Evolutionary conservation across 768 basidiomycete species (phyloP), one percentile per base, ranked within the genome.

Genomic region (Heimioporus sp.): DNA sequence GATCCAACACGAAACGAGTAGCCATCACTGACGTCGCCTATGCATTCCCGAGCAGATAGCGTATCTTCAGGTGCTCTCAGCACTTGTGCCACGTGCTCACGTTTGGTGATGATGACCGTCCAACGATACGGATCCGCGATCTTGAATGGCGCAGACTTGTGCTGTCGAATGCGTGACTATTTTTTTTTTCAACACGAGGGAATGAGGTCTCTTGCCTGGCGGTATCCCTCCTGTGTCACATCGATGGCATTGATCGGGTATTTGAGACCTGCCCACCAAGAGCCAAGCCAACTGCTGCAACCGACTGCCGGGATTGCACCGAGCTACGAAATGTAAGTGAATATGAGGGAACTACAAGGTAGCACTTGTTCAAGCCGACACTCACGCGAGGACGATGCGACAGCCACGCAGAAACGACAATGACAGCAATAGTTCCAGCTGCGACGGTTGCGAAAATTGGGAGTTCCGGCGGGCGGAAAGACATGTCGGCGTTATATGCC

Each of bases 61-160:
- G 58, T 54, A n/a, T 72, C 69, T 13, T 76, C 73, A 0, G 74
- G 62, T 8, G 73, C 72, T 43, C 64, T 74, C 7, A 66, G 54
- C 8, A 79, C 24, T 30, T 79, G 77, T 4, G 76, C 70, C 28
- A 76, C 57, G 11, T 67, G 49, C 21, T 62, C 51, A 1, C 53
- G 57, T 5, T 67, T 65, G 20, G 60, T 65, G 1, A 73, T 54
- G 7, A 80, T 47, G 21, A 79, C 69, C 0, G 65, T 54, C 78
- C 79, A 80, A 39, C 59, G 56, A 11, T 46, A 36, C 16, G 63
- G 28, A 11, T 53, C 48, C 1, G 69, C 52, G 28, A 71, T 50
- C 45, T 68, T 71, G 60, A 71, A 73, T 16, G 61, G 43, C 3
- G 54, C 49, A 19, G 43, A 50, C 36, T 64, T 62, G 57, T 66